A percentile compares a stretch with the other conserved stretches of the same genome.
Evolutionary conservation across 2,329 filamentous ascomycete species (phyloP).

Genomic region (Exutisphaerella laricina): DNA sequence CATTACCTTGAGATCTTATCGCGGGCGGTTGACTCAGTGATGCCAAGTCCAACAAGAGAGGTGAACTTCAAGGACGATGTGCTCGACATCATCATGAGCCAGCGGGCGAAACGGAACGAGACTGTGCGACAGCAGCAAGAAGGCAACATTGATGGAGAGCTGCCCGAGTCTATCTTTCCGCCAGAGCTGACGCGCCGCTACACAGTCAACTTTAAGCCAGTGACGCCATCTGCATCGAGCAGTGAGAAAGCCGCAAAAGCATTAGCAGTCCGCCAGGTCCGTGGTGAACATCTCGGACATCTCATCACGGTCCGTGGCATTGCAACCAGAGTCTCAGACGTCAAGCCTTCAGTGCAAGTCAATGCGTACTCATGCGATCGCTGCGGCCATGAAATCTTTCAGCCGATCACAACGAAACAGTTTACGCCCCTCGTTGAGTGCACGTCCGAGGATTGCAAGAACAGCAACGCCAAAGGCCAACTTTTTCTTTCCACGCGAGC

Average conservation of each 20-base stretch:
- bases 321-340: conserved; percentile 89
- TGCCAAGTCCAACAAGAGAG: conserved; percentile 73
- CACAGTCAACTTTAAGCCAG: conserved; percentile 91
- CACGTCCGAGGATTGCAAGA: conserved; percentile 81
- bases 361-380: conserved; percentile 97
- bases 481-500: conserved; percentile 91
- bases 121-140: conserved; percentile 51
- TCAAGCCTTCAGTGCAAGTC: conserved; percentile 95
- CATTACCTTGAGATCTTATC: conserved; percentile 94
- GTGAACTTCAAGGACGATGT: conserved; percentile 97
- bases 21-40: conserved; percentile 75
- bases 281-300: conserved; percentile 85
- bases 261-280: conserved; percentile 86
- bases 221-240: conserved; percentile 64
- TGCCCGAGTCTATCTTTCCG: conserved; percentile 75
- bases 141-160: conserved; percentile 46
- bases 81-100: conserved; percentile 91
- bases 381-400: conserved; percentile 95
- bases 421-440: conserved; percentile 84
- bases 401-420: conserved; percentile 85
- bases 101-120: conserved; percentile 80
- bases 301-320: conserved; percentile 94
- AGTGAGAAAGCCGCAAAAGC: conserved; percentile 55
- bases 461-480: conserved; percentile 88
- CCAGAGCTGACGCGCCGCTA: conserved; percentile 89